These are phyloP conservation scores for Cyphellophora attinorum DNA, from an alignment of 2,329 filamentous ascomycete genomes.

Conservation along the genomic window DNA sequence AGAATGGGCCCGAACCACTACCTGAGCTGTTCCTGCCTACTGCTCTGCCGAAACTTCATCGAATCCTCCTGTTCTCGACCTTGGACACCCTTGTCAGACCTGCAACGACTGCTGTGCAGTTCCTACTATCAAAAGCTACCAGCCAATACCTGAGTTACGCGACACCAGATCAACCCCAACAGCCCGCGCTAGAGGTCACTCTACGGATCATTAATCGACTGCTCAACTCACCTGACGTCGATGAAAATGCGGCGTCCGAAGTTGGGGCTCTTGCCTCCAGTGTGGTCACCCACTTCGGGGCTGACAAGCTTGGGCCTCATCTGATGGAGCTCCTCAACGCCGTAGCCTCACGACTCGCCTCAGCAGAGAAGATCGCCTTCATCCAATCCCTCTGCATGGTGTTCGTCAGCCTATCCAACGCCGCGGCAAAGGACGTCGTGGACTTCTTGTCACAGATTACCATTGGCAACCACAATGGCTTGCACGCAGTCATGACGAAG, in stretches of 20 bases:
- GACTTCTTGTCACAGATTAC: slow-evolving; percentile 81
- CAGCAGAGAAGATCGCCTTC: slow-evolving; percentile 74
- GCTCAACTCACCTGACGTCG: slow-evolving; percentile 70
- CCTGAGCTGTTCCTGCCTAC: slow-evolving; percentile 77
- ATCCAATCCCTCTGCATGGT: slow-evolving; percentile 95
- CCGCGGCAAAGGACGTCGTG: slow-evolving; percentile 79
- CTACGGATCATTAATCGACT: slow-evolving; percentile 80
- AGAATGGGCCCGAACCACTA: slow-evolving; percentile 75
- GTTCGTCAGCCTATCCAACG: slow-evolving; percentile 80
- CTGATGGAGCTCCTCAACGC: slow-evolving; percentile 79
- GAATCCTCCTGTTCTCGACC: slow-evolving; percentile 69
- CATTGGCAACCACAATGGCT: slow-evolving; percentile 64
- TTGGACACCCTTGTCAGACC: slow-evolving; percentile 84
- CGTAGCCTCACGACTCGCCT: slow-evolving; percentile 74
- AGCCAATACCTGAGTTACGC: slow-evolving; percentile 83
- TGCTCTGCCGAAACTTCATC: slow-evolving; percentile 77
- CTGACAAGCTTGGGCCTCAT: slow-evolving; percentile 82
- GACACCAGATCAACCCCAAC: slow-evolving; percentile 61
- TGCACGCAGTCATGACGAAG: slow-evolving; percentile 82
- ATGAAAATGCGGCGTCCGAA: slow-evolving; percentile 90
- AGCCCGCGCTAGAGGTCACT: slow-evolving; percentile 77
- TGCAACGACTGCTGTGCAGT: slow-evolving; percentile 76
- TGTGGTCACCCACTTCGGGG: slow-evolving; percentile 88
- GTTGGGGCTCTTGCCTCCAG: slow-evolving; percentile 90
- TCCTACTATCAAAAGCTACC: slow-evolving; percentile 81